Evolutionary conservation across 441 rosid species (phyloP), one percentile per base, ranked within the genome.

Genomic region (Jatropha multifida): DNA sequence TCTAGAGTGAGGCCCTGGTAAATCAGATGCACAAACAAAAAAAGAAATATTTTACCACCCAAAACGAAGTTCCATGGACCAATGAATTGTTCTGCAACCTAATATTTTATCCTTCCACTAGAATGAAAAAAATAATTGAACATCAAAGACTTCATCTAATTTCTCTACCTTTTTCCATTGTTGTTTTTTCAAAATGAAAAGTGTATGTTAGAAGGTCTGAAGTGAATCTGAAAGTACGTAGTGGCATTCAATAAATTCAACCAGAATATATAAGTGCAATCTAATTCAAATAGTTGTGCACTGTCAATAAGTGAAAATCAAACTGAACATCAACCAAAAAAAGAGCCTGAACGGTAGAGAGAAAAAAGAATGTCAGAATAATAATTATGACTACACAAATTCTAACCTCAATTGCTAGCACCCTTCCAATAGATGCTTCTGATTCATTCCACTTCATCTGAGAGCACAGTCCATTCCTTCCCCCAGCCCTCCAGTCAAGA

Each of bases 401-500:
- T 62, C 88, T 78, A 73, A 96, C 99, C 99, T 96, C 98, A 69
- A 96, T 86, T 41, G 99, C 98, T 49, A 96, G 95, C 79, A 96
- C 99, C 79, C 98, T 89, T 65, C 99, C 98, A 63, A 96, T 96
- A 40, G 99, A 89, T 79, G 98, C 99, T 87, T 96, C 99, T 1
- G 97, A 90, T 88, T 94, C 98, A 85, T 94, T 96, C 99, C 98
- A 96, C 85, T 94, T 96, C 99, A 94, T 89, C 75, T 96, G 98
- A 68, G 96, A 83, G 82, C 92, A 89, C 37, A 96, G 90, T 52
- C 98, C 97, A 75, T 87, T 89, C 80, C 92, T 90, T 68, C 99
- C 98, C 9, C 97, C 99, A 17, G 97, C 88, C 77, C 98, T 91
- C 99, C 99, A 94, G 80, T 96, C 99, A 84, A 96, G 98, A 78